Conservation (phyloP, 306 rosid species). For the Hippophae gyantsensis region DNA sequence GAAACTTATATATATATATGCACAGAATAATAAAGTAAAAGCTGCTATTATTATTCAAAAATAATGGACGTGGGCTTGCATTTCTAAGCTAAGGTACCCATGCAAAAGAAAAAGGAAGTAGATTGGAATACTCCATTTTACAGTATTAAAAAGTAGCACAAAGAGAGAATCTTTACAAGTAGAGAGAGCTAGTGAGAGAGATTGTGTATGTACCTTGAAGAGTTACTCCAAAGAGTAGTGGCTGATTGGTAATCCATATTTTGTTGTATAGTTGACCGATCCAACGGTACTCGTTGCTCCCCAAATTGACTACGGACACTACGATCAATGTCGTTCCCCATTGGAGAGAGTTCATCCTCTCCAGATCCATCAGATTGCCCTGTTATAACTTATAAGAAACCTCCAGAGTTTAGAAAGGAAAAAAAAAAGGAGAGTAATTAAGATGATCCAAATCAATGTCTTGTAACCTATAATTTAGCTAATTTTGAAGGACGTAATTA, state of each 20-base stretch:
- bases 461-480: neutral
- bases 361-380: slow-evolving; percentile 91
- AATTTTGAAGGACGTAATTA: neutral
- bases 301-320: slow-evolving; percentile 26
- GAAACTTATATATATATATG: slow-evolving; percentile 8
- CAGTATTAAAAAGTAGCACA: neutral
- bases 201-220: slow-evolving; percentile 50
- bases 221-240: slow-evolving; percentile 68
- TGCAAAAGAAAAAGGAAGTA: slow-evolving; percentile 43
- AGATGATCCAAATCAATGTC: neutral
- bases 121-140: neutral
- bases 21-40: slow-evolving; percentile 47
- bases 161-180: neutral
- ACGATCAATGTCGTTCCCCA: slow-evolving; percentile 25
- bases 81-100: slow-evolving; percentile 31
- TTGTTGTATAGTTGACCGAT: slow-evolving; percentile 33
- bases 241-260: slow-evolving; percentile 42
- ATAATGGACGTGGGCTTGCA: slow-evolving; percentile 43
- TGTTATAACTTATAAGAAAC: slow-evolving; percentile 14
- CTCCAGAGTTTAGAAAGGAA: no score
- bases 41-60: slow-evolving; percentile 53
- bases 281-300: slow-evolving; percentile 45
- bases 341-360: slow-evolving; percentile 62
- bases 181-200: slow-evolving; percentile 1
- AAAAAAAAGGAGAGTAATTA: neutral